Base-by-base conservation (phyloP, 257 asterid genomes). In the Solanum ossicruentum region DNA sequence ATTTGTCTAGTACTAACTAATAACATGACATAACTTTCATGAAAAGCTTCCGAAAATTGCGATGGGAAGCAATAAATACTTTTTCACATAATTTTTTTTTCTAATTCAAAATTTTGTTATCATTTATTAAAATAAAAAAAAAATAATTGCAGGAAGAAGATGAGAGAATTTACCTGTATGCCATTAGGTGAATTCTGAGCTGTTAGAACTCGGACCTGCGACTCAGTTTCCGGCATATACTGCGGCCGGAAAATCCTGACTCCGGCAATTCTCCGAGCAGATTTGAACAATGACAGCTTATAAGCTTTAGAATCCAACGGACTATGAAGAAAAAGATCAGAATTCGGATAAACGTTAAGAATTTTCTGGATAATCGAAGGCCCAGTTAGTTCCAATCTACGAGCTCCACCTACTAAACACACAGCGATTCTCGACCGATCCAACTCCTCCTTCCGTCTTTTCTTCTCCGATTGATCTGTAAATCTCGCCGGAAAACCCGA, bases 341-440 rank as follows among this genome's bases (percentile, higher is more conserved):
- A 88, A 75, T 94, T 92, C 0, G 84, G 86, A 88, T 95, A 93
- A 15, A 90, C 95, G 0, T 86, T 77, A 10, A 97, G 94, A 85
- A 97, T 87, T 88, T 90, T 91, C 26, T 92, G 91, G 9, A 97
- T 51, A 49, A 97, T 95, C 71, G 98, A 97, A 12, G 98, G 98
- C 3, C 99, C 98, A 13, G 99, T 93, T 26, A 97, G 94, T 89
- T 97, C 99, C 86, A 97, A 97, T 32, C 98, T 91, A 66, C 99
- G 89, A 47, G 99, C 99, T 81, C 99, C 99, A 41, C 99, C 99
- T 15, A 97, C 98, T 90, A 97, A 87, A 85, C 99, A 97, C 16
- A 97, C 98, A 16, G 98, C 99, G 17, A 97, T 94, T 85, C 96
- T 91, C 49, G 97, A 83, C 78, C 88, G 86, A 10, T 84, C 85